These are phyloP conservation scores for Lyophyllum decastes DNA, from an alignment of 768 basidiomycete genomes.

Conservation along the genomic window DNA sequence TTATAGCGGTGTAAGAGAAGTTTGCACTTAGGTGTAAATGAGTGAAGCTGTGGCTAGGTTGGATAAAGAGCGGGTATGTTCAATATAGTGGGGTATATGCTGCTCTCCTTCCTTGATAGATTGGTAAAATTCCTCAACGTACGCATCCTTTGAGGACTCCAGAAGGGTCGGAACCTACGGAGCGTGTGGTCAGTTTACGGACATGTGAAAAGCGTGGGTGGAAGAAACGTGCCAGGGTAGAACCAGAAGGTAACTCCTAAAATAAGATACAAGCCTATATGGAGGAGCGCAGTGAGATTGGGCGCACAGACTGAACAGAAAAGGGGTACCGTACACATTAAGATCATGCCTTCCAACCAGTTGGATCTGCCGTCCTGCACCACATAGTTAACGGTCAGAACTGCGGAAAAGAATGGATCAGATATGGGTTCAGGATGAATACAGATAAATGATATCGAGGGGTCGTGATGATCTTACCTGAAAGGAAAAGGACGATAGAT, in stretches of 20 bases:
- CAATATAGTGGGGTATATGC: background rate
- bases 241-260: slow-evolving; percentile 72
- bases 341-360: slow-evolving; percentile 80
- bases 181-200: background rate
- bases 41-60: no score
- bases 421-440: background rate
- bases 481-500: slow-evolving; percentile 61
- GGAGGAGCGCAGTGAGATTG: background rate
- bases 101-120: background rate
- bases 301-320: background rate
- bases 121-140: background rate
- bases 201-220: background rate
- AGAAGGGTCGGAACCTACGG: slow-evolving; percentile 31
- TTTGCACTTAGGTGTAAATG: no score
- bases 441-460: background rate
- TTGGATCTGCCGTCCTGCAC: slow-evolving; percentile 88
- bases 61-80: no score
- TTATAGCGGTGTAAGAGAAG: no score
- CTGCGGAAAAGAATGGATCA: slow-evolving; percentile 30
- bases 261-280: slow-evolving; percentile 67
- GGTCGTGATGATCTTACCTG: slow-evolving; percentile 28
- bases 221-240: slow-evolving; percentile 42
- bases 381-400: slow-evolving; percentile 83
- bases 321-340: slow-evolving; percentile 56
- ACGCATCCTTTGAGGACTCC: slow-evolving; percentile 26